phyloP scores from a whole-genome alignment of 495 filamentous ascomycete species.

The Glonium stellatum region DNA sequence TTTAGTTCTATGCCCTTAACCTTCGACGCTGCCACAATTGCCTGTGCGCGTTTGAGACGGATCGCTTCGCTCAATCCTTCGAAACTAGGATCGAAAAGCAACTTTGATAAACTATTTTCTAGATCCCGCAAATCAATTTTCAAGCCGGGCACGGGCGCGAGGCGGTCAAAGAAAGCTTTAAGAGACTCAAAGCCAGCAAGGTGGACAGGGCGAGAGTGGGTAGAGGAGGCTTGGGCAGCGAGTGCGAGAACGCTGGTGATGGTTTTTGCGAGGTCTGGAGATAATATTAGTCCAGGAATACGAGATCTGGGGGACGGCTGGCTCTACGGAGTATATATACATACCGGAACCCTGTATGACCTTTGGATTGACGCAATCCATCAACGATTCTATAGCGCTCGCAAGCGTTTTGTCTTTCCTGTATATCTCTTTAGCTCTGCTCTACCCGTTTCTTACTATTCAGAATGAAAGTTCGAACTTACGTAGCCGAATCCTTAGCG shows the following conservation, averaged over 20 bases:
- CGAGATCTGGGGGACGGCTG: constrained; percentile 1
- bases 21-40: constrained; percentile 18
- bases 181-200: constrained; percentile 24
- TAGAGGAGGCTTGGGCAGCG: constrained; percentile 9
- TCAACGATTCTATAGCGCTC: constrained; percentile 5
- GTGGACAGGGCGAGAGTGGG: constrained; percentile 18
- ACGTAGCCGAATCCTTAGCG: constrained; percentile 21
- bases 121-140: background rate
- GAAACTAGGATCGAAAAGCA: constrained; percentile 26
- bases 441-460: background rate
- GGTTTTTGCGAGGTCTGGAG: constrained; percentile 4
- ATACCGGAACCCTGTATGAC: background rate
- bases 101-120: constrained; percentile 5
- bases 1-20: constrained; percentile 5
- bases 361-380: constrained; percentile 3
- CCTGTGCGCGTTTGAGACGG: constrained; percentile 25
- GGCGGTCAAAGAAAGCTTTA: constrained; percentile 17
- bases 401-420: constrained; percentile 29
- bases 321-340: background rate
- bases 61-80: constrained; percentile 25
- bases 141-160: background rate
- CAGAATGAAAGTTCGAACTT: constrained; percentile 8
- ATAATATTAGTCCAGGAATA: background rate
- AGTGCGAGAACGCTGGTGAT: constrained; percentile 12
- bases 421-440: constrained; percentile 4